Percentiles rank a stretch among this genome's conserved stretches.
Conservation (phyloP, 2,329 filamentous ascomycete species). For the Microdochium paspali region DNA sequence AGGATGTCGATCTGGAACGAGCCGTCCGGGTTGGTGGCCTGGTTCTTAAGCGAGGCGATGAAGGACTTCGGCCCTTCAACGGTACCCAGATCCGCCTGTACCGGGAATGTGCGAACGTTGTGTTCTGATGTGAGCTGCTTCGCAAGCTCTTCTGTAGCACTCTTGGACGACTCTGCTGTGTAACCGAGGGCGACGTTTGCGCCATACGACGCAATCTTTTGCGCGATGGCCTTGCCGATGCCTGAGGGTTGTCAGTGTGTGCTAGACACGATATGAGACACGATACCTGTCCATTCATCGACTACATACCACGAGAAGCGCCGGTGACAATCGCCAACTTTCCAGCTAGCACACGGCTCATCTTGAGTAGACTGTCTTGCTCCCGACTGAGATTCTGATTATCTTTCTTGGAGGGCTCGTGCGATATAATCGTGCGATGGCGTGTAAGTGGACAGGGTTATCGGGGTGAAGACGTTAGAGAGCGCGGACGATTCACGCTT, state of each 20-base stretch:
- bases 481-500: too few relatives aligned
- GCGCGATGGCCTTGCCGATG: conserved; percentile 56
- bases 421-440: too few relatives aligned
- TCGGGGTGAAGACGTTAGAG: too few relatives aligned
- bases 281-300: too few relatives aligned
- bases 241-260: conserved; percentile 34
- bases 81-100: conserved; percentile 64
- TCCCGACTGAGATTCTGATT: background rate
- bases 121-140: conserved; percentile 44
- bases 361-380: background rate
- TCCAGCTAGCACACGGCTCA: conserved; percentile 24
- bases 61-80: conserved; percentile 51
- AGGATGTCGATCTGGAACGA: conserved; percentile 70
- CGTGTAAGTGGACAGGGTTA: too few relatives aligned
- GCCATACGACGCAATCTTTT: conserved; percentile 65
- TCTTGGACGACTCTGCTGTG: conserved; percentile 35
- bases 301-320: conserved; percentile 59
- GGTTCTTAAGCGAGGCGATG: conserved; percentile 45
- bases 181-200: conserved; percentile 62
- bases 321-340: conserved; percentile 75
- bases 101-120: conserved; percentile 47
- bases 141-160: conserved; percentile 51
- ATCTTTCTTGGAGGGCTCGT: background rate
- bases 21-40: conserved; percentile 35
- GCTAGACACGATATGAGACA: conserved; percentile 2